These are phyloP conservation scores for Leccinum fibrillosum DNA, from an alignment of 768 basidiomycete species.

Conservation along the genomic window DNA sequence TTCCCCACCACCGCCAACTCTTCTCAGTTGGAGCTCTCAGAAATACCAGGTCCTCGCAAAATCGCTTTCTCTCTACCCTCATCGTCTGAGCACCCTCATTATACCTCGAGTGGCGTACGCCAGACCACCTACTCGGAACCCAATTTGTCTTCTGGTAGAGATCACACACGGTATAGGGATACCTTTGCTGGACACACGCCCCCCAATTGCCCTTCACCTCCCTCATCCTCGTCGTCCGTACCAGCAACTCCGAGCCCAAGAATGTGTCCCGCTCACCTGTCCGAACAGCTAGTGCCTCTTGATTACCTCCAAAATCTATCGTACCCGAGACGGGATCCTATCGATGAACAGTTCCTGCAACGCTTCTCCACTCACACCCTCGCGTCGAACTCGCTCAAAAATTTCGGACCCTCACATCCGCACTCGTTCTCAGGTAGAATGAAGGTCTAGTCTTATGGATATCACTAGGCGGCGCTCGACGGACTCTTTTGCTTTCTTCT, in stretches of 20 bases:
- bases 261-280: conserved; percentile 17
- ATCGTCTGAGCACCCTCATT: conserved; percentile 23
- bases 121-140: conserved; percentile 35
- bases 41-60: conserved; percentile 22
- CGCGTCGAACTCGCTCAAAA: conserved; percentile 19
- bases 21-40: conserved; percentile 27
- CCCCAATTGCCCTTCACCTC: conserved; percentile 29
- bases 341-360: conserved; percentile 61
- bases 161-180: conserved; percentile 23
- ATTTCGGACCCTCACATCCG: conserved; percentile 14
- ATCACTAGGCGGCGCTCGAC: not conserved
- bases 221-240: conserved; percentile 37
- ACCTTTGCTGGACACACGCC: conserved; percentile 18
- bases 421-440: conserved; percentile 28
- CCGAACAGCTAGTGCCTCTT: conserved; percentile 54
- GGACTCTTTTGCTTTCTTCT: conserved; percentile 2
- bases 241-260: conserved; percentile 37
- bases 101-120: conserved; percentile 17
- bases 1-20: conserved; percentile 31
- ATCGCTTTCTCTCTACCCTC: conserved; percentile 31
- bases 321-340: conserved; percentile 57
- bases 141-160: conserved; percentile 20
- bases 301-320: conserved; percentile 55
- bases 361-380: conserved; percentile 43
- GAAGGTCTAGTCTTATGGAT: conserved; percentile 9